Evolutionary conservation across 1,139 yeast genomes (phyloP).

Genomic region (Saccharomyces uvarum): DNA sequence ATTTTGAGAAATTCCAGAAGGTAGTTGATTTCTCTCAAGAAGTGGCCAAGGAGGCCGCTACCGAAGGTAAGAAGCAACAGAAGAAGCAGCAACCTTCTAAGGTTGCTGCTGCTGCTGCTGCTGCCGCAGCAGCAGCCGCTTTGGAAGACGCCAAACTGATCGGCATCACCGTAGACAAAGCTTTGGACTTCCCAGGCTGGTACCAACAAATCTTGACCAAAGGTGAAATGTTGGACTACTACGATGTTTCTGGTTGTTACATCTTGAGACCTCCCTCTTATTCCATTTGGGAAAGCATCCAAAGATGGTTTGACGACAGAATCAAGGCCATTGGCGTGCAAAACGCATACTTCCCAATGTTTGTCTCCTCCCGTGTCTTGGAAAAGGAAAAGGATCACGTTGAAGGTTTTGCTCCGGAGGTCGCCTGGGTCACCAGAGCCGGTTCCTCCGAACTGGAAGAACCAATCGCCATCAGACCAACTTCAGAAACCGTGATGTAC

Average conservation of each 20-base stretch:
- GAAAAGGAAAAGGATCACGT: conserved; percentile 98
- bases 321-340: conserved; percentile 87
- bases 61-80: conserved; percentile 10
- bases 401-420: conserved; percentile 99
- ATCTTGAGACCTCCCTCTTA: conserved; percentile 95
- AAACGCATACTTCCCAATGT: conserved; percentile 97
- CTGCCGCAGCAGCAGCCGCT: conserved; percentile 24
- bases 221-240: conserved; percentile 97
- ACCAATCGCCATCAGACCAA: conserved; percentile 98
- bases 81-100: conserved; percentile 28
- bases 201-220: conserved; percentile 91
- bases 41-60: conserved; percentile 26
- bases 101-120: conserved; percentile 27
- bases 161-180: conserved; percentile 92
- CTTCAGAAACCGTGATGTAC: conserved; percentile 98
- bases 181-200: conserved; percentile 91
- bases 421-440: conserved; percentile 98
- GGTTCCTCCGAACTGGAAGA: conserved; percentile 92
- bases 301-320: conserved; percentile 69
- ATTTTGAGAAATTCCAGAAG: conserved; percentile 41
- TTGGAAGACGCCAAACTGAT: conserved; percentile 86
- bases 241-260: conserved; percentile 98
- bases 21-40: conserved; percentile 49
- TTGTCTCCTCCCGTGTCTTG: conserved; percentile 83
- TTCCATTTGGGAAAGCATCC: conserved; percentile 90